Evolutionary conservation across 768 basidiomycete genomes (phyloP), one percentile per base, ranked within the genome.

Genomic region (Amyloporia xantha): DNA sequence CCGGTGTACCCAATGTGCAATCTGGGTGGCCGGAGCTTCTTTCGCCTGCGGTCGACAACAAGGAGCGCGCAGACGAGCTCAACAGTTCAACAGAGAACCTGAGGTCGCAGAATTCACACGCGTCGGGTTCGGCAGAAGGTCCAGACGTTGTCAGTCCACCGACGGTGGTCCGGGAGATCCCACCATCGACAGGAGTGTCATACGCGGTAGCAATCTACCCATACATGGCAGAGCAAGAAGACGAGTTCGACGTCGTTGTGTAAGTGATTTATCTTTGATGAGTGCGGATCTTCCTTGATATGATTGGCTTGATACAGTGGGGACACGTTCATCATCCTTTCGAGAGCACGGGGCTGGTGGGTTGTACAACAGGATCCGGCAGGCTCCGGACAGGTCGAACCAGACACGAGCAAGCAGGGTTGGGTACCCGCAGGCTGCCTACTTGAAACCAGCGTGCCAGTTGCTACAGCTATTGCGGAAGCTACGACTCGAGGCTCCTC

Each of bases 371-470:
- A 89, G 27, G 96, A 99, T 66, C 87, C 87, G 25, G 82, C 80
- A 28, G 93, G 93, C 4, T 77, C 83, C 2, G 91, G 92, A 9
- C 66, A 82, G 19, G 82, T 91, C 24, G 86, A 84, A 59, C 72
- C 82, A 13, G 90, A 92, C 53, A 74, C 82, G 23, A 72, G 76
- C 37, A 87, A 87, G 63, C 91, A 93, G 60, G 92, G 93, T 47
- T 98, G 95, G 95, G 94, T 99, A 2, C 95, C 95, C 35, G 94
- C 95, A 4, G 95, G 95, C 27, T 99, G 95, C 64, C 73, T 99
- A 12, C 78, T 98, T 30, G 95, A 99, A 66, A 91, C 91, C 5
- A 86, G 83, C 43, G 84, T 91, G 1, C 93, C 96, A 2, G 91
- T 95, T 3, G 86, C 91, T 10, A 82, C 82, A 21, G 89, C 91